phyloP scores from a whole-genome alignment of 768 basidiomycete genomes.

The Suillus spraguei region DNA sequence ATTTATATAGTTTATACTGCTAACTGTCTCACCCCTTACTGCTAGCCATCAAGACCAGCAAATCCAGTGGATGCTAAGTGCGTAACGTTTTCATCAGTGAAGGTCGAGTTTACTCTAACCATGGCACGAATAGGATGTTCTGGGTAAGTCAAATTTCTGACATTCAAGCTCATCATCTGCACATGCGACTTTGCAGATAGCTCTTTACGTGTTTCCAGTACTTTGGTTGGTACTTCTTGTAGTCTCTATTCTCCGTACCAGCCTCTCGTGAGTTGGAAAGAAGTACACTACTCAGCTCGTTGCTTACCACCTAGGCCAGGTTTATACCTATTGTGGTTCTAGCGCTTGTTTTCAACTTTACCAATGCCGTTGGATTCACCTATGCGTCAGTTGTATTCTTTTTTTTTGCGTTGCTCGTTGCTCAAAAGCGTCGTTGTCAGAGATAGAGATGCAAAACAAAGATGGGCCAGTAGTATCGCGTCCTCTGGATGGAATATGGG shows the following conservation, averaged over 20 bases:
- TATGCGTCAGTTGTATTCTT: conserved; percentile 67
- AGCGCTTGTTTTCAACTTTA: conserved; percentile 94
- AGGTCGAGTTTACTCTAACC: conserved; percentile 14
- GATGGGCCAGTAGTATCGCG: conserved; percentile 80
- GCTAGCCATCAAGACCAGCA: conserved; percentile 82
- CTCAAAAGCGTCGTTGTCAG: conserved; percentile 37
- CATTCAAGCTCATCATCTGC: conserved; percentile 19
- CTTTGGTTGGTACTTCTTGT: conserved; percentile 88
- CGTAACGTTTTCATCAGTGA: conserved; percentile 26
- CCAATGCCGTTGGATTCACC: conserved; percentile 95
- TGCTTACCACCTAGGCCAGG: conserved; percentile 42
- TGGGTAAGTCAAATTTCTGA: conserved; percentile 59
- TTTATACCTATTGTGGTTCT: conserved; percentile 94
- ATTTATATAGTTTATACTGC: conserved; percentile 5
- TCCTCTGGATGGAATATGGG: conserved; percentile 73
- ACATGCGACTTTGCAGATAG: conserved; percentile 53
- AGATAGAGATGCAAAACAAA: conserved; percentile 91
- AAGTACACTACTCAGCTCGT: conserved; percentile 10
- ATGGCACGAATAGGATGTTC: conserved; percentile 69
- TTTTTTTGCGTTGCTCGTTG: conserved; percentile 5
- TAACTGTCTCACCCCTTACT: conserved; percentile 1
- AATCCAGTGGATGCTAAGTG: conserved; percentile 89
- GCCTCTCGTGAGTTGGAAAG: conserved; percentile 66
- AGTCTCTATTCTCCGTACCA: conserved; percentile 88
- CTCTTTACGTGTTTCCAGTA: conserved; percentile 86